Evolutionary conservation across 352 stramenopile species (phyloP).

Genomic region (Chloridella minuta): DNA sequence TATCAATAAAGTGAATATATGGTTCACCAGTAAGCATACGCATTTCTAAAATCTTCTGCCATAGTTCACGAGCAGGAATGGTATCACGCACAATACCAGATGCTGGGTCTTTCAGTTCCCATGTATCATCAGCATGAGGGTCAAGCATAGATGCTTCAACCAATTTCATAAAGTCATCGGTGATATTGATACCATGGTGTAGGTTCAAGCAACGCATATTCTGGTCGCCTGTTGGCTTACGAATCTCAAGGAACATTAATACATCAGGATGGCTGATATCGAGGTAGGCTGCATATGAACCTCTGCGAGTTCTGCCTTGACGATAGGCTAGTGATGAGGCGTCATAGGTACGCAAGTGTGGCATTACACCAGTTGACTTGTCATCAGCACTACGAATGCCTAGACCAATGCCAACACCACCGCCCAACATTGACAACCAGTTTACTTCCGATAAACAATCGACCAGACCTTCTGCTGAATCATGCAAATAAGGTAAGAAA

Average conservation of each 20-base stretch:
- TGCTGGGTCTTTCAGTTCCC: background rate
- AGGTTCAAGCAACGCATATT: background rate
- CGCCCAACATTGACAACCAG: background rate
- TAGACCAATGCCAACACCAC: background rate
- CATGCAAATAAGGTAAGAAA: background rate
- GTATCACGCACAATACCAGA: background rate
- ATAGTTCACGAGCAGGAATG: background rate
- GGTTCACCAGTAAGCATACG: background rate
- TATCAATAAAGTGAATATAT: conserved; percentile 10
- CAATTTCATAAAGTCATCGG: background rate
- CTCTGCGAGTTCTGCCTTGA: background rate
- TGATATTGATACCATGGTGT: background rate
- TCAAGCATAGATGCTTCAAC: background rate
- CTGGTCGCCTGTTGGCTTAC: background rate
- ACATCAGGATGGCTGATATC: background rate
- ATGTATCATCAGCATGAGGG: background rate
- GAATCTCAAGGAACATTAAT: background rate
- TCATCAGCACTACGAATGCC: background rate
- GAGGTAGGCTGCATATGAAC: background rate
- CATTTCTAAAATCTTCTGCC: background rate
- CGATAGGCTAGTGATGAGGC: background rate
- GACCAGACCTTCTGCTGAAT: background rate
- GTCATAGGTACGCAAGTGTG: background rate
- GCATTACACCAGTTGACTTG: background rate
- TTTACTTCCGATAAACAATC: background rate